phyloP scores from a whole-genome alignment of 2,329 filamentous ascomycete species.

The Myriosclerotinia curreyana region DNA sequence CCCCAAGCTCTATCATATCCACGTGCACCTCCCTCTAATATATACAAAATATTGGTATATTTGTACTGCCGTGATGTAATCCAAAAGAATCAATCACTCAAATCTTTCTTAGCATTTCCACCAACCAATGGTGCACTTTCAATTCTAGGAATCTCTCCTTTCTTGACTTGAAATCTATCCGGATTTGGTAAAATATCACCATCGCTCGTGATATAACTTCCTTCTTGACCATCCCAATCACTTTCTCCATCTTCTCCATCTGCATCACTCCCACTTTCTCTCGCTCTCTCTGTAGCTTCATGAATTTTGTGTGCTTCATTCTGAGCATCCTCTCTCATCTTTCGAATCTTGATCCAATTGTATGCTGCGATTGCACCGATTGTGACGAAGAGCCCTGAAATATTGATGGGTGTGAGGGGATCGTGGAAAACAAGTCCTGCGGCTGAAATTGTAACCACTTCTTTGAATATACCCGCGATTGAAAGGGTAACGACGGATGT shows the following conservation, averaged over 20 bases:
- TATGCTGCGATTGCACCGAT: constrained; percentile 83
- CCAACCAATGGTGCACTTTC: constrained; percentile 15
- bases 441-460: constrained; percentile 91
- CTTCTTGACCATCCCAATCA: constrained; percentile 34
- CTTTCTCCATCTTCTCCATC: constrained; percentile 32
- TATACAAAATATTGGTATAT: not conserved
- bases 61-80: not conserved
- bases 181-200: constrained; percentile 35
- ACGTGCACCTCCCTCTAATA: not conserved
- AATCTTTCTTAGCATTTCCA: constrained; percentile 7
- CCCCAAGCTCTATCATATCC: too few relatives aligned
- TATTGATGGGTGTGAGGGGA: constrained; percentile 79
- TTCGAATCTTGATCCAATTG: constrained; percentile 89
- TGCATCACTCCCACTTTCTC: constrained; percentile 28
- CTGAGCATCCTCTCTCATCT: constrained; percentile 78
- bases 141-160: constrained; percentile 17
- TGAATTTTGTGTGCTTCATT: constrained; percentile 45
- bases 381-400: constrained; percentile 83
- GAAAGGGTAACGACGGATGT: constrained; percentile 94
- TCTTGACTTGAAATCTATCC: constrained; percentile 14
- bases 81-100: constrained; percentile 18
- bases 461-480: constrained; percentile 98
- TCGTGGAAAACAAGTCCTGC: constrained; percentile 88
- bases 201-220: constrained; percentile 35
- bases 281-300: constrained; percentile 20